Evolutionary conservation across 768 basidiomycete species (phyloP), one percentile per base, ranked within the genome.

Genomic region (Podaxis mareebaensis): DNA sequence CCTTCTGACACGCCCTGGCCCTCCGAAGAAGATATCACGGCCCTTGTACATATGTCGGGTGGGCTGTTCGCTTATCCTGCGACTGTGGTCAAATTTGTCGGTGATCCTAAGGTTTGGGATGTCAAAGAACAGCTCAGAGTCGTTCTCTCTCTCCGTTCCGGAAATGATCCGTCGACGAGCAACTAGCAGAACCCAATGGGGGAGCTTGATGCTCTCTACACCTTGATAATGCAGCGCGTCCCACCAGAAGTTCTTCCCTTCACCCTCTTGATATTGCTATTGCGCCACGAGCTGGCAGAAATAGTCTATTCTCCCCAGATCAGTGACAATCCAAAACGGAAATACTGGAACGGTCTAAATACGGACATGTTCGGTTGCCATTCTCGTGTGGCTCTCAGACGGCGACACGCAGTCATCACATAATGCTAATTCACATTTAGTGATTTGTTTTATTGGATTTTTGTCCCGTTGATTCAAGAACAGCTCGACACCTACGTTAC

Each of bases 1-100:
- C 13, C 48, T 22, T 59, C 24, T n/a, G 17, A 3, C 24, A 30
- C 2, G 7, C 28, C 58, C 4, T 60, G 49, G 49, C 58, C 48
- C 7, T 40, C 58, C 3, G 49, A 39, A 6, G 48, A 51, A 10
- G 33, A 60, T 7, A 7, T 60, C 6, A 11, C 0, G 13, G 13
- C 7, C 5, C 48, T 60, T 7, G 36, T 52, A 12, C 22, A 15
- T 15, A 33, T 5, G 3, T 51, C 36, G 1, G 20, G 26, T 15
- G 58, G 58, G 6, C n/a, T 60, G 3, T 60, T 51, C 49, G 36
- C 48, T 17, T 60, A 60, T 12, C 49, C 58, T 0, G 36, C 58
- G 3, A 40, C 58, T 15, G 33, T 52, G 4, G 24, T 38, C 3
- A 51, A 30, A 8, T 60, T 53, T 26, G 28, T 60, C 11, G 49